Conservation (phyloP, 2,329 filamentous ascomycete species). For the Pseudocercospora fijiensis region DNA sequence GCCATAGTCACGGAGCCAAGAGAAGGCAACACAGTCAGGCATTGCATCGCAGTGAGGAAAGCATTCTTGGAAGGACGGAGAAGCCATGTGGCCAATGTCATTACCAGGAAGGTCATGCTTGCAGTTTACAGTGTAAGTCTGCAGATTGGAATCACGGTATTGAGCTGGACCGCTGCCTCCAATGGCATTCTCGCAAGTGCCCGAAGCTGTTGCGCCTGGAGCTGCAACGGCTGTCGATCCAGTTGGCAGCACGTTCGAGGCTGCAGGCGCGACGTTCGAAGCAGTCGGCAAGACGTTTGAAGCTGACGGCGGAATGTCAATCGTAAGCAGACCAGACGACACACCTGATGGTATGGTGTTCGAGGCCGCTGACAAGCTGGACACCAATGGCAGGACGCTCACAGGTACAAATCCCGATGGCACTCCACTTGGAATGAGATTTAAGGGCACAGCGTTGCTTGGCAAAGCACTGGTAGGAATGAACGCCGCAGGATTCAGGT, state of each 20-base stretch:
- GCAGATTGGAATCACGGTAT: conserved; percentile 3
- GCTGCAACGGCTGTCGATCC: not conserved
- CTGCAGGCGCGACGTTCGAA: not conserved
- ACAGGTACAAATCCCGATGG: not conserved
- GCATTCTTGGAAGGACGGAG: conserved; percentile 12
- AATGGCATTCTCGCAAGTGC: not conserved
- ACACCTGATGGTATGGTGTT: not conserved
- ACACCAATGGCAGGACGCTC: not conserved
- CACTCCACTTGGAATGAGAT: not conserved
- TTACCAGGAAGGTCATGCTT: conserved; percentile 12
- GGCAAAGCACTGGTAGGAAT: not conserved
- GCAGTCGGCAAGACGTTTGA: not conserved
- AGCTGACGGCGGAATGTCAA: not conserved
- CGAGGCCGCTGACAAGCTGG: not conserved
- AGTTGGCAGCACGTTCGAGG: not conserved
- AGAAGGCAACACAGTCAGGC: conserved; percentile 23
- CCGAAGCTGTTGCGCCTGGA: not conserved
- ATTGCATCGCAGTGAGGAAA: conserved; percentile 21
- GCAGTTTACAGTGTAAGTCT: conserved; percentile 14
- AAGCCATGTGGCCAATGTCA: conserved; percentile 6
- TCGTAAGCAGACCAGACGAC: not conserved
- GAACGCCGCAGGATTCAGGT: not conserved
- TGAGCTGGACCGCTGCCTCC: conserved; percentile 8
- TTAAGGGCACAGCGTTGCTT: not conserved
- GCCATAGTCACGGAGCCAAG: conserved; percentile 21